phyloP scores from a whole-genome alignment of 1,284 basidiomycete species.

The Ustilago sp. region DNA sequence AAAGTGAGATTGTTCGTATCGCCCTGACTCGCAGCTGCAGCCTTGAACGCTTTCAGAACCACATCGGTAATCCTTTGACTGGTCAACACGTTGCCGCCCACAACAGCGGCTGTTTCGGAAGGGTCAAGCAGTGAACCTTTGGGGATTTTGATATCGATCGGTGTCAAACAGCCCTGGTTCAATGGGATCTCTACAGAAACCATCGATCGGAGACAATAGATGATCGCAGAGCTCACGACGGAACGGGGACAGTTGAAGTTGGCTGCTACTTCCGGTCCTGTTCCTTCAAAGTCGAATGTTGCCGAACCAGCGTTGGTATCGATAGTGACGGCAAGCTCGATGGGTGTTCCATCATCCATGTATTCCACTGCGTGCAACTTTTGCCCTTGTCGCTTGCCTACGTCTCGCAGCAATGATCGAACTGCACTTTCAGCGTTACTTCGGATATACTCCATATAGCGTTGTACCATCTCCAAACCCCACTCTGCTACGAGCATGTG shows the following conservation, averaged over 20 bases:
- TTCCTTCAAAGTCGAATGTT: constrained; percentile 84
- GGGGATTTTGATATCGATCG: constrained; percentile 81
- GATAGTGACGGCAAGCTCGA: constrained; percentile 83
- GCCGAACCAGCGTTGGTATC: constrained; percentile 82
- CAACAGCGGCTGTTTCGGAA: constrained; percentile 82
- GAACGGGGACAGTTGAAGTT: constrained; percentile 82
- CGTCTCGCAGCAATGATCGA: constrained; percentile 81
- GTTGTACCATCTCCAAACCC: constrained; percentile 83
- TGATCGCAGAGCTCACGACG: constrained; percentile 90
- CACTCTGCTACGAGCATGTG: constrained; percentile 84
- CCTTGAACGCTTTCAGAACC: constrained; percentile 91
- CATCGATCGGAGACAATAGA: constrained; percentile 93
- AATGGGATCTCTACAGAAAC: constrained; percentile 90
- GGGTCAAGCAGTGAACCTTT: constrained; percentile 83
- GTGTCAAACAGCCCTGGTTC: constrained; percentile 86
- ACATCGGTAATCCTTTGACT: constrained; percentile 95
- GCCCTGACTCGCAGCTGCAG: constrained; percentile 92
- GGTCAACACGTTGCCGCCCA: constrained; percentile 91
- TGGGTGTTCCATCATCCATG: constrained; percentile 73
- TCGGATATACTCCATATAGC: constrained; percentile 75
- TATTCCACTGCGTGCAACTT: constrained; percentile 79
- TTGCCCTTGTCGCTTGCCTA: constrained; percentile 76
- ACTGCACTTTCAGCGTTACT: constrained; percentile 90
- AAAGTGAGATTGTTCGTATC: constrained; percentile 90
- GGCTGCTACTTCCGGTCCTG: constrained; percentile 86